phyloP scores from a whole-genome alignment of 331 rosid species.

The Malus hybrid region DNA sequence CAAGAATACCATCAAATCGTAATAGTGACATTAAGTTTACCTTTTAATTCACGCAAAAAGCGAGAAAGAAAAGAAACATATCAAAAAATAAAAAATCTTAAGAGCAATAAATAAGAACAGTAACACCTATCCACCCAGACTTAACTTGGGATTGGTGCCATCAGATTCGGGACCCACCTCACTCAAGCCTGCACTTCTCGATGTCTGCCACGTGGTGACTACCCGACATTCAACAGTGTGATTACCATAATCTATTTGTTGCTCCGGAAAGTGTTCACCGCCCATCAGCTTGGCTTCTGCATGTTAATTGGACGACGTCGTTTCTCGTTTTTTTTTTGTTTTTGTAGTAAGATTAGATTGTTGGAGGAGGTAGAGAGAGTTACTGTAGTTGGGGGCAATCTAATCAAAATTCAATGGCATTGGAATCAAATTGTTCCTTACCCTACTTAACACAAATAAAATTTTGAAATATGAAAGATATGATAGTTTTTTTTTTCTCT shows the following conservation, averaged over 20 bases:
- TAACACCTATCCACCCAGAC: constrained; percentile 4
- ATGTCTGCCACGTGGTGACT: constrained; percentile 34
- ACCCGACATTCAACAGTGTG: constrained; percentile 3
- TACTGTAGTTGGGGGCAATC: not conserved
- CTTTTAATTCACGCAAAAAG: constrained; percentile 19
- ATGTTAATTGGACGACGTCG: not conserved
- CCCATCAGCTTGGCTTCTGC: not conserved
- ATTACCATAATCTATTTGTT: not conserved
- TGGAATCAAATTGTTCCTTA: not conserved
- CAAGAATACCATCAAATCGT: accelerated
- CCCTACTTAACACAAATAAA: not conserved
- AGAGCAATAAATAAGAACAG: not conserved
- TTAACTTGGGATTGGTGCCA: constrained; percentile 24
- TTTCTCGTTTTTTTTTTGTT: not conserved
- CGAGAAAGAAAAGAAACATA: not conserved
- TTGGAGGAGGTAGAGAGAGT: not conserved
- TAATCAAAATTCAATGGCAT: not conserved
- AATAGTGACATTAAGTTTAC: too few species aligned
- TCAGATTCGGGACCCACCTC: constrained; percentile 1
- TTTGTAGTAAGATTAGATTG: not conserved
- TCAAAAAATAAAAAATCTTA: not conserved
- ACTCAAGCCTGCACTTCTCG: not conserved
- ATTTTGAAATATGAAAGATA: not conserved
- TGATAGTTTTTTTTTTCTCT: too few species aligned
- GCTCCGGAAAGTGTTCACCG: not conserved